Conservation (phyloP, 2,329 filamentous ascomycete species). For the Claviceps maximensis region DNA sequence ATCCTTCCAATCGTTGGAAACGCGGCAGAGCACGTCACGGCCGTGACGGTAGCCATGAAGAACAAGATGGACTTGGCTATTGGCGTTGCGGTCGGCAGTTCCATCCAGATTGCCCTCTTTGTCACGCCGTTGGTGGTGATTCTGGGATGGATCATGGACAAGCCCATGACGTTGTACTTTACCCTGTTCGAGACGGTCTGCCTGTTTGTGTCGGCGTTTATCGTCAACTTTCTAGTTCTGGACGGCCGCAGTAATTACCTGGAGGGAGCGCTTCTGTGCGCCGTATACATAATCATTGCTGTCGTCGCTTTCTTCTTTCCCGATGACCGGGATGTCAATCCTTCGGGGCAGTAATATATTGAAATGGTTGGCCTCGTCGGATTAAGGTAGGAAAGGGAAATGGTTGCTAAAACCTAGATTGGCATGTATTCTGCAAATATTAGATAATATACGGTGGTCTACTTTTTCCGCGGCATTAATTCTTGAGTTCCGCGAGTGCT, state of each 20-base stretch:
- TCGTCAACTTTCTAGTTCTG: conserved; percentile 77
- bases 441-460: too few species aligned
- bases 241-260: conserved; percentile 81
- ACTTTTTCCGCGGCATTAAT: too few species aligned
- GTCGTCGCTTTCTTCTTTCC: conserved; percentile 57
- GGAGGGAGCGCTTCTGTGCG: conserved; percentile 58
- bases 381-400: too few species aligned
- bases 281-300: conserved; percentile 55
- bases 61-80: conserved; percentile 69
- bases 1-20: conserved; percentile 63
- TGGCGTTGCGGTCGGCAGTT: conserved; percentile 56
- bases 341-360: conserved; percentile 14
- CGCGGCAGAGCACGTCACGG: conserved; percentile 60
- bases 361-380: too few species aligned
- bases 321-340: conserved; percentile 32
- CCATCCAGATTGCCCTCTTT: conserved; percentile 60
- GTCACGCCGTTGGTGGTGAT: conserved; percentile 58
- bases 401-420: too few species aligned
- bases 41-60: conserved; percentile 56
- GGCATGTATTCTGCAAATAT: too few species aligned
- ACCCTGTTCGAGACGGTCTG: conserved; percentile 81
- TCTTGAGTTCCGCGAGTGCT: too few species aligned
- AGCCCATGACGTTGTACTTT: conserved; percentile 70
- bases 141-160: conserved; percentile 54
- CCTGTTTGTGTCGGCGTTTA: conserved; percentile 70